Evolutionary conservation across 768 basidiomycete genomes (phyloP), one percentile per base, ranked within the genome.

Genomic region (Tylopilus sp.): DNA sequence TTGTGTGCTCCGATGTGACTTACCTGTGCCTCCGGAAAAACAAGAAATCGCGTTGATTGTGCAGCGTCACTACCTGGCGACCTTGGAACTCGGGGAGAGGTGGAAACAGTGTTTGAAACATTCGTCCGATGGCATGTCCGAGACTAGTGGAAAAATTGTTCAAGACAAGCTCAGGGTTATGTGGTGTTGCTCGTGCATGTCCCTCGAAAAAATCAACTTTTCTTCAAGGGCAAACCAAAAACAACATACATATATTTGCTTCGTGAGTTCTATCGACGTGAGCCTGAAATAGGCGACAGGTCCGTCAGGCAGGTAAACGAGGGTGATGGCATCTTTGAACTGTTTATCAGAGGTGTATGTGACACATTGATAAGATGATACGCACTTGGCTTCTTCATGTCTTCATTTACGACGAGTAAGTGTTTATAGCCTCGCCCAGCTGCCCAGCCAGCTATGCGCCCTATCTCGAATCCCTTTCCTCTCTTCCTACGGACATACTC

Each of bases 51-150:
- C 97, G 83, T 68, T 97, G 94, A 65, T 98, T 98, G 66, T 98
- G 97, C 19, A 98, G 76, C 3, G 96, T 97, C 13, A 98, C 95
- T 11, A 98, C 95, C 70, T 99, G 97, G 28, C 97, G 76, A 30
- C 97, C 97, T 72, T 93, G 87, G 65, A 97, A 98, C 67, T 97
- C 91, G 1, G 94, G 93, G 57, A 96, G 75, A 8, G 91, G 93
- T 17, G 97, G 97, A 74, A 98, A 98, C 21, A 94, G 80, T 1
- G 94, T 94, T 62, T 97, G 96, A 73, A 98, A 96, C 79, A 99
- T 87, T 24, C 93, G 82, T 16, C 97, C 97, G 46, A 98, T 85
- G 16, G 86, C 85, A 65, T 97, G 91, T 37, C 97, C 97, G 19
- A 99, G 84, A 14, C 91, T 83, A 0, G 97, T 98, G 1, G 90